Conservation (phyloP, 1,284 basidiomycete species). For the Ceratobasidium sp. region DNA sequence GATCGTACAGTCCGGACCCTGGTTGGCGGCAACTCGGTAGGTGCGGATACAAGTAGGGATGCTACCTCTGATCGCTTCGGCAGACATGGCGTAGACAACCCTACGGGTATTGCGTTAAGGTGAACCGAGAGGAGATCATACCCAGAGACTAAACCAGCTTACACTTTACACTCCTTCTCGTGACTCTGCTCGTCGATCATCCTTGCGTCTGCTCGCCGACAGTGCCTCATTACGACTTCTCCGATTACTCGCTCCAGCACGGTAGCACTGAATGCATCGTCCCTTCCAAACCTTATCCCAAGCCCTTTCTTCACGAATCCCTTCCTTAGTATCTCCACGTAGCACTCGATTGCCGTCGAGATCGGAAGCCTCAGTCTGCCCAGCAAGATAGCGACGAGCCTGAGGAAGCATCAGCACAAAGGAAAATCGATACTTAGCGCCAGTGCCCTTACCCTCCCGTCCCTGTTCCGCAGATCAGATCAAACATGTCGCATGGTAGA, state of each 20-base stretch:
- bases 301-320: constrained; percentile 18
- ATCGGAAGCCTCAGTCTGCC: constrained; percentile 20
- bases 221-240: not conserved
- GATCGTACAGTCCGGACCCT: constrained; percentile 28
- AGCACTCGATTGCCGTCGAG: constrained; percentile 9
- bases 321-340: not conserved
- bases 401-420: not conserved
- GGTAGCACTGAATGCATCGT: not conserved
- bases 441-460: constrained; percentile 40
- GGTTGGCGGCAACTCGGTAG: not conserved
- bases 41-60: constrained; percentile 24
- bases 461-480: constrained; percentile 43
- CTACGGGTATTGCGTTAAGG: not conserved
- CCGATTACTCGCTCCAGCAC: constrained; percentile 5
- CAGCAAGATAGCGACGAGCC: constrained; percentile 26
- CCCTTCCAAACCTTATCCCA: not conserved
- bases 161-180: too few relatives aligned
- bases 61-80: constrained; percentile 4
- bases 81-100: constrained; percentile 12
- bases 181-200: not conserved
- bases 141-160: not conserved
- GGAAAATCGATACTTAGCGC: not conserved
- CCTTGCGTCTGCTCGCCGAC: not conserved
- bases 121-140: not conserved
- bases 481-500: not conserved